Evolutionary conservation across 2,329 filamentous ascomycete genomes (phyloP).

Genomic region (Hymenoscyphus occultus): DNA sequence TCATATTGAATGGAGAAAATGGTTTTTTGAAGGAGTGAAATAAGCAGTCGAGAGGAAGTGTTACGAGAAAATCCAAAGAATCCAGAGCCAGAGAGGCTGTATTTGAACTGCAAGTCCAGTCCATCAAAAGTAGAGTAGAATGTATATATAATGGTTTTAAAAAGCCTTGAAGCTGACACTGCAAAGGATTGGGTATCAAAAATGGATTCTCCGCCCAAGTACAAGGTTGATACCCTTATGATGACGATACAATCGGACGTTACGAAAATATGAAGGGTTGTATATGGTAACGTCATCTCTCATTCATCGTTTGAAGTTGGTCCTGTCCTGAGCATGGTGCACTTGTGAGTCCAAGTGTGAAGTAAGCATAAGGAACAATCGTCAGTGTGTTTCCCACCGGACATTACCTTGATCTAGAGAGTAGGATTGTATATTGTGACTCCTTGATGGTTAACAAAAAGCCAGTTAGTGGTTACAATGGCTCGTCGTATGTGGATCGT

Average conservation of each 20-base stretch:
- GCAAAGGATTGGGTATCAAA: not conserved
- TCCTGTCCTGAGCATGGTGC: not conserved
- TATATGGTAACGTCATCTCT: not conserved
- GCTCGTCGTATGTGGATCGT: not conserved
- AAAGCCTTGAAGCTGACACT: not conserved
- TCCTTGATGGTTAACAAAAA: not conserved
- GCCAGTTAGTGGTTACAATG: not conserved
- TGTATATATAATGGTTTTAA: no score
- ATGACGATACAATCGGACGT: not conserved
- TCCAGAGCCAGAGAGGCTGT: no score
- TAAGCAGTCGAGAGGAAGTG: not conserved
- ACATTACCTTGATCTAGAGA: not conserved
- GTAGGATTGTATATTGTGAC: not conserved
- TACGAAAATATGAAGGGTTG: not conserved
- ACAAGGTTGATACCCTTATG: not conserved
- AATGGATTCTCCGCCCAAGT: not conserved
- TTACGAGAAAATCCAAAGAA: no score
- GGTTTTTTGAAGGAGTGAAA: not conserved
- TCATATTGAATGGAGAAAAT: not conserved
- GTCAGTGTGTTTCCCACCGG: not conserved
- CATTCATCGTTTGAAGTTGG: not conserved
- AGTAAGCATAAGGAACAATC: not conserved
- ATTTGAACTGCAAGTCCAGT: no score
- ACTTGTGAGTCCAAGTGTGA: slow-evolving; percentile 1
- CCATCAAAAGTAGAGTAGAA: no score